A percentile compares a stretch with the other conserved stretches of the same genome.
Conservation (phyloP, 306 rosid species). For the Lathyrus sativus region DNA sequence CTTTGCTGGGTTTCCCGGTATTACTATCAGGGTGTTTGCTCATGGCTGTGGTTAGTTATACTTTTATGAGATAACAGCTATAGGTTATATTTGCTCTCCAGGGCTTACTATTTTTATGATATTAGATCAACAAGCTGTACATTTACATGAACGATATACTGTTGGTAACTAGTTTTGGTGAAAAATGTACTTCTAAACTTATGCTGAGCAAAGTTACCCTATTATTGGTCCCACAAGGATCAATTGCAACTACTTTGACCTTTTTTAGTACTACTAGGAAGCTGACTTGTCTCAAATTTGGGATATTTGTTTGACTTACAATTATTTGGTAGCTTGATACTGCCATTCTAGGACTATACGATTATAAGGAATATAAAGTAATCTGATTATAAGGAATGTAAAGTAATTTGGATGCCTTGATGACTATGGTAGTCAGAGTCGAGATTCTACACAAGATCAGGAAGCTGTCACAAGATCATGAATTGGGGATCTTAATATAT, state of each 20-base stretch:
- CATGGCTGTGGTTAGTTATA: slow-evolving; percentile 85
- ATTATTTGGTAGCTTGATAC: slow-evolving; percentile 28
- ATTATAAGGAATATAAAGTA: not conserved
- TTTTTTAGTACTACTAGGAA: slow-evolving; percentile 10
- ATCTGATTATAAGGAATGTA: not conserved
- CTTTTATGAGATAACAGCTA: slow-evolving; percentile 18
- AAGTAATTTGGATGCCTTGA: slow-evolving; percentile 10
- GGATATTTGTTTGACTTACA: slow-evolving; percentile 16
- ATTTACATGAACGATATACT: slow-evolving; percentile 28
- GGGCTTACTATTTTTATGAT: slow-evolving; percentile 16
- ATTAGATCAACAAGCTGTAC: slow-evolving; percentile 5
- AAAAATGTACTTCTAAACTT: slow-evolving; percentile 4
- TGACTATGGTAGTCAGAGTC: not conserved
- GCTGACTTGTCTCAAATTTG: slow-evolving; percentile 8
- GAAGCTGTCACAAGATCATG: too few species aligned
- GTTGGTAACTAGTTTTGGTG: slow-evolving; percentile 19
- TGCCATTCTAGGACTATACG: not conserved
- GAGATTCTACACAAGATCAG: too few species aligned
- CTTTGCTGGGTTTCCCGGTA: slow-evolving; percentile 97
- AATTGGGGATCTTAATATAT: too few species aligned
- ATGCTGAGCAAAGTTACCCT: slow-evolving; percentile 19
- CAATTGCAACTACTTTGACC: slow-evolving; percentile 9
- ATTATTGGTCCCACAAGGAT: slow-evolving; percentile 23
- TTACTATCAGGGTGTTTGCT: slow-evolving; percentile 96
- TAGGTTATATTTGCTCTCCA: slow-evolving; percentile 18